A percentile compares a stretch with the other conserved stretches of the same genome.
Evolutionary conservation across 805 yeast genomes (phyloP).

Genomic region (Candida rishiriensis): DNA sequence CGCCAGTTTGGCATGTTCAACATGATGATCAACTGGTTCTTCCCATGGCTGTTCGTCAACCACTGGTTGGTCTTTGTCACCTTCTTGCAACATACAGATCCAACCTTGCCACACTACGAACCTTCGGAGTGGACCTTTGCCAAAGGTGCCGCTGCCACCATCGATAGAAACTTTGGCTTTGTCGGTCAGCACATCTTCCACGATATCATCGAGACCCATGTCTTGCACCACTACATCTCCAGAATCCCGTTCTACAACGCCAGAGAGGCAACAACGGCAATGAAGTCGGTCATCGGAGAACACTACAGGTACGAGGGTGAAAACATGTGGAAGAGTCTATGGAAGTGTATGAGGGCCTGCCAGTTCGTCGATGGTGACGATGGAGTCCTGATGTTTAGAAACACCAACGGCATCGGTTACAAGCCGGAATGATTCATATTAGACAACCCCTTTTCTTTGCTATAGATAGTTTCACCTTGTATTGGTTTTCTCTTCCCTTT

Average conservation of each 20-base stretch:
- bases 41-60: constrained; percentile 57
- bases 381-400: constrained; percentile 67
- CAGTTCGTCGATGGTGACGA: constrained; percentile 67
- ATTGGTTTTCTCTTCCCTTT: neutral
- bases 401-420: constrained; percentile 42
- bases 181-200: constrained; percentile 54
- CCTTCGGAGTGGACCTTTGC: constrained; percentile 58
- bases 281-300: constrained; percentile 48
- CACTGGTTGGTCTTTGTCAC: constrained; percentile 66
- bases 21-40: constrained; percentile 49
- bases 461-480: no score
- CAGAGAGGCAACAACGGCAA: constrained; percentile 48
- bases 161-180: constrained; percentile 58
- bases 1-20: constrained; percentile 44
- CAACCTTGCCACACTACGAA: constrained; percentile 55
- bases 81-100: constrained; percentile 58
- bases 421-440: constrained; percentile 26
- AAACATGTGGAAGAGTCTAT: constrained; percentile 53
- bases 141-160: constrained; percentile 63
- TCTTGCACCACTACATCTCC: constrained; percentile 51
- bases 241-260: constrained; percentile 55
- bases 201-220: constrained; percentile 56
- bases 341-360: constrained; percentile 59
- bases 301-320: constrained; percentile 47
- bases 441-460: neutral